phyloP scores from a whole-genome alignment of 345 rosid genomes.

The Balakata baccata region DNA sequence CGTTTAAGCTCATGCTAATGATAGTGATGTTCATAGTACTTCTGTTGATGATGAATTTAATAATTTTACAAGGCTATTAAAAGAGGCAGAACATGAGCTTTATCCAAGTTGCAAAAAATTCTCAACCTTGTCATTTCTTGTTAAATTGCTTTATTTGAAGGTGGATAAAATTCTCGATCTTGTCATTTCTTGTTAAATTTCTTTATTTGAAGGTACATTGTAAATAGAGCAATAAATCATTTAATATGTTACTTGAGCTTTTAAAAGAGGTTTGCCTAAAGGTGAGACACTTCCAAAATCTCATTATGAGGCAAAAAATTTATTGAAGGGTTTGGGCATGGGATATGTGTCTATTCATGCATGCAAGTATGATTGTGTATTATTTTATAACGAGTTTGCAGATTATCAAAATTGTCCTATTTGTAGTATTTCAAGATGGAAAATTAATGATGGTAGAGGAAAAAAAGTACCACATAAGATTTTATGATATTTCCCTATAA shows the following conservation, averaged over 20 bases:
- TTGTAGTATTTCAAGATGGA: neutral
- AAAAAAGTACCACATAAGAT: slow-evolving; percentile 1
- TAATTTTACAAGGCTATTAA: neutral
- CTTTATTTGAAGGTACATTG: neutral
- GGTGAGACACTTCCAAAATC: neutral
- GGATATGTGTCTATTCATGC: slow-evolving; percentile 20
- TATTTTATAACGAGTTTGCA: slow-evolving; percentile 7
- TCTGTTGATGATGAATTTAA: neutral
- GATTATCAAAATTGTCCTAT: neutral
- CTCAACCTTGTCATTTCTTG: neutral
- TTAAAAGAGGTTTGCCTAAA: neutral
- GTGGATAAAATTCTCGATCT: neutral
- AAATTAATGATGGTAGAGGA: neutral
- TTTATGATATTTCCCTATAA: neutral
- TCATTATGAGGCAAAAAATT: slow-evolving; percentile 8
- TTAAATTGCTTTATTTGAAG: too few species aligned
- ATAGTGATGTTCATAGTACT: too few species aligned
- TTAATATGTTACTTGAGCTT: slow-evolving; percentile 8
- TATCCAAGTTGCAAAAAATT: neutral
- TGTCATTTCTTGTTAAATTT: neutral
- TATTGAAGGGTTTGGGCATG: neutral
- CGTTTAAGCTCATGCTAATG: neutral
- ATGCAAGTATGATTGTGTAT: slow-evolving; percentile 4
- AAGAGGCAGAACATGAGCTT: neutral
- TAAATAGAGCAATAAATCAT: neutral